phyloP scores from a whole-genome alignment of 2,329 filamentous ascomycete genomes.

The Hypoxylon sp. region DNA sequence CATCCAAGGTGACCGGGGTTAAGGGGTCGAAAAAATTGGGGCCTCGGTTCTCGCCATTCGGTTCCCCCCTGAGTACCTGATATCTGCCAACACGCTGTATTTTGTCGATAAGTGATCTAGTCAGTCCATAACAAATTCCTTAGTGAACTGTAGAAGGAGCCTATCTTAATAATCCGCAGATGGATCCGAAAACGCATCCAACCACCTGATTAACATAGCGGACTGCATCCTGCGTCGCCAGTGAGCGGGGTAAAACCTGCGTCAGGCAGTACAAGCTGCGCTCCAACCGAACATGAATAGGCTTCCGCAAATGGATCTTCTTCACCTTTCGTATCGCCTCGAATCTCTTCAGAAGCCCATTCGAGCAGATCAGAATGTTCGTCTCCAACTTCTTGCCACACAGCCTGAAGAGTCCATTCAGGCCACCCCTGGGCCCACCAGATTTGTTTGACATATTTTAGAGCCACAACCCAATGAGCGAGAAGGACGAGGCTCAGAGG shows the following conservation, averaged over 20 bases:
- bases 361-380: conserved; percentile 10
- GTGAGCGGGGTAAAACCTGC: not conserved
- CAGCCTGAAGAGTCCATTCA: conserved; percentile 14
- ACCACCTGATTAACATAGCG: not conserved
- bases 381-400: conserved; percentile 17
- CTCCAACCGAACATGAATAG: not conserved
- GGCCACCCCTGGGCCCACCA: conserved; percentile 31
- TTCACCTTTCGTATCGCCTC: conserved; percentile 7
- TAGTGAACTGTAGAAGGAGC: not conserved
- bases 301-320: not conserved
- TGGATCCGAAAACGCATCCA: not conserved
- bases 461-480: conserved; percentile 23
- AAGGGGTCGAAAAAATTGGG: conserved; percentile 1
- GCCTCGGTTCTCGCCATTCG: not conserved
- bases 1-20: not conserved
- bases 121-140: not conserved
- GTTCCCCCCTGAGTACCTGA: not conserved
- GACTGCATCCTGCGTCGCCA: not conserved
- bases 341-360: conserved; percentile 17
- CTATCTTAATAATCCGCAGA: not conserved
- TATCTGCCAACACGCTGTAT: not conserved
- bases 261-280: not conserved
- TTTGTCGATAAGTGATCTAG: not conserved
- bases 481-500: conserved; percentile 24
- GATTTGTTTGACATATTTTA: conserved; percentile 25